Percentiles rank a stretch among this genome's conserved stretches.
Conservation (phyloP, 805 yeast genomes). For the Saturnispora halmiae region DNA sequence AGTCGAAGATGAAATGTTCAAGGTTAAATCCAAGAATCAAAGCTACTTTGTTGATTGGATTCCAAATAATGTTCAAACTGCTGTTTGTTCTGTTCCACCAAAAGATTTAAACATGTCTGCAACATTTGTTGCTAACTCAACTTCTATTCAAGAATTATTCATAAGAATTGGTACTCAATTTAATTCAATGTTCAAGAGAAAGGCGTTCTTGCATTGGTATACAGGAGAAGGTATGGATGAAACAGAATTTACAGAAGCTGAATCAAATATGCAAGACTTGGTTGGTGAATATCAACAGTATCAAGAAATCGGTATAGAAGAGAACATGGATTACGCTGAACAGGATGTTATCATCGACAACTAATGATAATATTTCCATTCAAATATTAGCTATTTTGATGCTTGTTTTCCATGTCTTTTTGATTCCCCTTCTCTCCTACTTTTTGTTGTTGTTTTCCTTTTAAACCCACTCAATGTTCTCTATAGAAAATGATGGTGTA, state of each 20-base stretch:
- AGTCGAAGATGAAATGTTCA: conserved; percentile 88
- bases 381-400: neutral
- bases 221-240: conserved; percentile 95
- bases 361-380: neutral
- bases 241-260: conserved; percentile 89
- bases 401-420: neutral
- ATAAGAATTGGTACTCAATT: conserved; percentile 85
- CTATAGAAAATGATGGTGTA: neutral
- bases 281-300: conserved; percentile 88
- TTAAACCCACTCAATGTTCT: neutral
- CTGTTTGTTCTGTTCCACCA: conserved; percentile 88
- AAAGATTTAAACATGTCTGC: conserved; percentile 81
- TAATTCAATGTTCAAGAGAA: conserved; percentile 85
- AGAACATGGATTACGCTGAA: conserved; percentile 50
- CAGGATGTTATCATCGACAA: conserved; percentile 12
- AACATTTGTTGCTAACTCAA: conserved; percentile 87
- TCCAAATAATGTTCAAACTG: conserved; percentile 90
- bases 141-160: conserved; percentile 86
- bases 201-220: conserved; percentile 95
- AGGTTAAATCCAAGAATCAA: conserved; percentile 72
- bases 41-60: conserved; percentile 91
- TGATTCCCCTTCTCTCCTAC: conserved; percentile 6
- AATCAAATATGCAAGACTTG: conserved; percentile 81
- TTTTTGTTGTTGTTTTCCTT: conserved; percentile 5
- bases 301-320: conserved; percentile 77